These are phyloP conservation scores for Prototheca wickerhamii DNA, from an alignment of 163 green algal species.

Conservation along the genomic window DNA sequence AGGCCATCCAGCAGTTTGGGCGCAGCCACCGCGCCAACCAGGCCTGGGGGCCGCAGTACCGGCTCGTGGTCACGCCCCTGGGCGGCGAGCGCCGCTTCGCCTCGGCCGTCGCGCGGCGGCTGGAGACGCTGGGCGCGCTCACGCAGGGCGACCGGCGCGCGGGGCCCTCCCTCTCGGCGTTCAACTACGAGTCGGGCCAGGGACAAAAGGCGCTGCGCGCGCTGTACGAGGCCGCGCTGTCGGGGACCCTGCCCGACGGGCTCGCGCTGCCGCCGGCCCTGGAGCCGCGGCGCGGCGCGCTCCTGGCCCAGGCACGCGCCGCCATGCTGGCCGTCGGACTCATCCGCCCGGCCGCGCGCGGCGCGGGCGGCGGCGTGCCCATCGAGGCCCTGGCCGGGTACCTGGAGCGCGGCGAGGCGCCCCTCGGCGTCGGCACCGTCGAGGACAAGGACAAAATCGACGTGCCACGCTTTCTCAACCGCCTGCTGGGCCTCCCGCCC, in stretches of 20 bases:
- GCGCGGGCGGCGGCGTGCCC: too few species aligned
- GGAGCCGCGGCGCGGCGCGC: constrained; percentile 6
- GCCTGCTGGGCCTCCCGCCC: constrained; percentile 70
- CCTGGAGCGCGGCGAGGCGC: constrained; percentile 3
- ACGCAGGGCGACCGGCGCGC: constrained; percentile 81
- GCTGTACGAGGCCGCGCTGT: constrained; percentile 11
- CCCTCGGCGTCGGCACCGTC: not conserved
- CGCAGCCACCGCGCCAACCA: constrained; percentile 83
- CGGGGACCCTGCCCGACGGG: not conserved
- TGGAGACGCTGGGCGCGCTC: constrained; percentile 81
- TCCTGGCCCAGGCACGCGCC: too few species aligned
- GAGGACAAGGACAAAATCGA: constrained; percentile 18
- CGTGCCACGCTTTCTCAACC: constrained; percentile 81
- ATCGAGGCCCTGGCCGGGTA: too few species aligned
- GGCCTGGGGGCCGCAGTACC: constrained; percentile 49
- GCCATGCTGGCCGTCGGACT: too few species aligned
- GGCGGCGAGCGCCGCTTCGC: constrained; percentile 83
- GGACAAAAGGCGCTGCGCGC: constrained; percentile 16
- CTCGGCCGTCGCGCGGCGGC: constrained; percentile 71
- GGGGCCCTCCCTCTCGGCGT: constrained; percentile 40
- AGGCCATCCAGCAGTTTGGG: constrained; percentile 92
- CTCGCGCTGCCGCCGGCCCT: constrained; percentile 5
- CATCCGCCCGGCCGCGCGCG: too few species aligned
- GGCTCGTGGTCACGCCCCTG: constrained; percentile 63
- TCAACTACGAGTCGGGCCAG: constrained; percentile 67